Evolutionary conservation across 352 stramenopile species (phyloP), one percentile per base, ranked within the genome.

Genomic region (Globisporangium yorkense): DNA sequence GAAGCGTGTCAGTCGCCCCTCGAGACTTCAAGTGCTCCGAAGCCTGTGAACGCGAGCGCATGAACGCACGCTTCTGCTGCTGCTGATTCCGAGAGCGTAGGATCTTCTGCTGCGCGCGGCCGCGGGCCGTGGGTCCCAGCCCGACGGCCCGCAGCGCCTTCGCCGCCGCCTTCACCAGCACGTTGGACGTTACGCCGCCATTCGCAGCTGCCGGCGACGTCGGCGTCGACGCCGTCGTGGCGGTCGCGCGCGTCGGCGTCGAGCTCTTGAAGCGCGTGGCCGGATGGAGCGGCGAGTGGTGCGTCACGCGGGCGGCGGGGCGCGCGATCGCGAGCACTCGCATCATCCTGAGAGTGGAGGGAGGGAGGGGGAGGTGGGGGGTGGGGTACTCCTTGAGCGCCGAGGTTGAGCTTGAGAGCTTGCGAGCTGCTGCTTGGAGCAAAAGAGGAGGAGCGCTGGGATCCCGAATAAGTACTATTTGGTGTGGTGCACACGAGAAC

Each of bases 91-190:
- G 43, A 31, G 53, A 57, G 29, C 59, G 59, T 54, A 46, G 47
- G 33, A 66, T 56, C 59, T 66, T 66, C 45, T 66, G 64, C 35
- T 71, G 67, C n/a, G 53, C 39, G 18, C 57, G 39, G 33, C 67
- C 53, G 13, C 65, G 68, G 55, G 67, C 44, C 46, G 68, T 59
- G 6, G 68, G 68, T 29, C 58, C 58, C 8, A 64, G 27, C 39
- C 70, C 65, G 48, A 66, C 47, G 41, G 61, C 47, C 18, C 67
- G 50, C 67, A 68, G 39, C n/a, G 58, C 58, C 20, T 64, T 59
- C 65, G 62, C 58, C 55, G 65, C 58, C 55, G 61, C 65, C 12
- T 54, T 51, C 2, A 33, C 37, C 9, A 74, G 41, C 33, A 46
- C 45, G 20, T 41, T 62, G 18, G 62, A 16, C 20, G 57, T n/a